Percentiles rank a stretch among this genome's conserved stretches.
phyloP scores from a whole-genome alignment of 2,329 filamentous ascomycete genomes.

The Microcyclosporella mali region DNA sequence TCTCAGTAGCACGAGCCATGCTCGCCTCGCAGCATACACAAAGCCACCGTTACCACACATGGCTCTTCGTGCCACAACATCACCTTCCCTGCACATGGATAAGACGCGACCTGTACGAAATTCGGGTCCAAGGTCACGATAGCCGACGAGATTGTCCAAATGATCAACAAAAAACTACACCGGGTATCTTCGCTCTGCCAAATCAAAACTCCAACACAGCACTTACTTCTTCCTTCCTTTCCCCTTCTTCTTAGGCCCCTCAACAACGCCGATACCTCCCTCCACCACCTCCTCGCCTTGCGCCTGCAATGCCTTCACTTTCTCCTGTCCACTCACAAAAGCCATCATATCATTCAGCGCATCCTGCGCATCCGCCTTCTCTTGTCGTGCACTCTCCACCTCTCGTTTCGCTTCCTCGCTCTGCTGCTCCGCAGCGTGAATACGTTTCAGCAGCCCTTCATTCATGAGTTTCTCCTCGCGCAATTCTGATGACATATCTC shows the following conservation, averaged over 20 bases:
- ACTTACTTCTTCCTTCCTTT: constrained; percentile 39
- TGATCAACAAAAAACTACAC: neutral
- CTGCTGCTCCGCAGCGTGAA: constrained; percentile 61
- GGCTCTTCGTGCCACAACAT: no score
- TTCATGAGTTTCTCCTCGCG: constrained; percentile 84
- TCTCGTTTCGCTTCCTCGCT: constrained; percentile 50
- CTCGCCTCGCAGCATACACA: no score
- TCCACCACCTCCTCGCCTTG: constrained; percentile 67
- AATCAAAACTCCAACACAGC: neutral
- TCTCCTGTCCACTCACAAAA: constrained; percentile 79
- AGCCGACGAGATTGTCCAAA: no score
- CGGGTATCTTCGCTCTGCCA: constrained; percentile 1
- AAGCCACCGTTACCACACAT: no score
- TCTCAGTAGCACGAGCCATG: no score
- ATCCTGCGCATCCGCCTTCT: constrained; percentile 71
- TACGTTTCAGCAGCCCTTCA: constrained; percentile 73
- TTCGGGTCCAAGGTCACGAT: no score
- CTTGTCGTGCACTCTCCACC: constrained; percentile 33
- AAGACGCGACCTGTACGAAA: no score
- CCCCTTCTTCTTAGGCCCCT: constrained; percentile 41
- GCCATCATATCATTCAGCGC: constrained; percentile 82
- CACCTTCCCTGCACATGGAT: no score
- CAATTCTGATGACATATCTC: constrained; percentile 66
- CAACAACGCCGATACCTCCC: constrained; percentile 51
- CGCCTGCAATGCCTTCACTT: constrained; percentile 58